phyloP scores from a whole-genome alignment of 306 rosid species.

The Argentina anserina region DNA sequence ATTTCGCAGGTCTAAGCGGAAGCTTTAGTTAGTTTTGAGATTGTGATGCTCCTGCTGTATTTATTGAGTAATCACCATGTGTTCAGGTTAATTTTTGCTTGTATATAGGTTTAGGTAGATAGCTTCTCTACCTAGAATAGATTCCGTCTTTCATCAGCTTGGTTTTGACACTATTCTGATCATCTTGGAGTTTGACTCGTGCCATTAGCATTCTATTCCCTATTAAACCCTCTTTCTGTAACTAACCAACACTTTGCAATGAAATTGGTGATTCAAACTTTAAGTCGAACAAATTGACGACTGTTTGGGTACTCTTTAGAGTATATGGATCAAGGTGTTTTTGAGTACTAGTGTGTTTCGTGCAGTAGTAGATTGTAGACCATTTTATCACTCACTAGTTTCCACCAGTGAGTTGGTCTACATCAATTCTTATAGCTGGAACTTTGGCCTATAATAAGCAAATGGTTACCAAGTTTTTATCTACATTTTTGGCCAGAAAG shows the following conservation, averaged over 20 bases:
- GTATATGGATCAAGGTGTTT: background rate
- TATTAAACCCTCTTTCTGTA: background rate
- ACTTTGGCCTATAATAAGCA: too few relatives aligned
- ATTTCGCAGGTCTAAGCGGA: slow-evolving; percentile 48
- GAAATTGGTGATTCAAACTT: background rate
- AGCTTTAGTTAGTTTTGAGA: slow-evolving; percentile 12
- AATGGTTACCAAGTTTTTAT: too few relatives aligned
- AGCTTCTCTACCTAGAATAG: slow-evolving; percentile 1
- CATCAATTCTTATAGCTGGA: too few relatives aligned
- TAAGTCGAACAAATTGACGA: background rate
- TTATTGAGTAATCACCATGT: slow-evolving; percentile 1
- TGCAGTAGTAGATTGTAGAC: too few relatives aligned
- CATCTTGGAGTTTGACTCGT: background rate
- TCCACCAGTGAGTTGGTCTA: too few relatives aligned
- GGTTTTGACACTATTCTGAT: slow-evolving; percentile 1
- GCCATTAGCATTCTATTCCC: background rate
- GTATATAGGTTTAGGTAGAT: background rate
- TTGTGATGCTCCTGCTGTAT: slow-evolving; percentile 11
- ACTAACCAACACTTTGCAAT: background rate
- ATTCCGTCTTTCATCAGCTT: background rate
- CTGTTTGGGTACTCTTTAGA: background rate
- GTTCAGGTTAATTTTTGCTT: background rate
- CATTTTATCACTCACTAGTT: too few relatives aligned
- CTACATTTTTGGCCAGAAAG: too few relatives aligned
- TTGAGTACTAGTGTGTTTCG: too few relatives aligned